These are phyloP conservation scores for Exophiala sp. DNA, from an alignment of 2,329 filamentous ascomycete genomes.

Conservation along the genomic window DNA sequence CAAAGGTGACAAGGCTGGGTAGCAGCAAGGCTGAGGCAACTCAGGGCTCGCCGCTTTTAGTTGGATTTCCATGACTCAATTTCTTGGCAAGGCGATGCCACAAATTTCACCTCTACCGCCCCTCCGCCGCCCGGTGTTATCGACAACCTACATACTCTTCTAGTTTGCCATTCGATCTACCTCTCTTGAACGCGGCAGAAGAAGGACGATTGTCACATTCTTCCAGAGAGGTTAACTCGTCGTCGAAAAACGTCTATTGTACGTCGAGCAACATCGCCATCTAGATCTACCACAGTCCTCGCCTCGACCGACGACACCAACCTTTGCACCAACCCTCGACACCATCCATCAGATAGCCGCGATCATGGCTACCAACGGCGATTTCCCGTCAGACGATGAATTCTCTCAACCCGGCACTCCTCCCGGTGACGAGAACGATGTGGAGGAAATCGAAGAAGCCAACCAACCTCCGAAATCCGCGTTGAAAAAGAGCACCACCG, in stretches of 20 bases:
- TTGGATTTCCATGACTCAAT: no score
- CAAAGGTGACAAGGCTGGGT: not conserved
- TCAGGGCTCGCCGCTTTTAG: no score
- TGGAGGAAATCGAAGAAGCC: slow-evolving; percentile 53
- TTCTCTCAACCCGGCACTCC: slow-evolving; percentile 52
- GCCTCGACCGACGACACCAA: not conserved
- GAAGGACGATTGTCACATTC: not conserved
- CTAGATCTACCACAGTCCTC: not conserved
- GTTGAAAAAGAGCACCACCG: slow-evolving; percentile 65
- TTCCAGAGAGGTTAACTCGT: not conserved
- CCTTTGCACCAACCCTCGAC: not conserved
- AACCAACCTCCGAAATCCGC: slow-evolving; percentile 71
- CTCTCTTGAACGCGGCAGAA: not conserved
- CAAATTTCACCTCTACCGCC: not conserved
- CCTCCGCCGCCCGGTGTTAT: not conserved
- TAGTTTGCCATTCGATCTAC: not conserved
- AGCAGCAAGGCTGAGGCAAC: no score
- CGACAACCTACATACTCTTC: not conserved
- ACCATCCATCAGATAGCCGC: slow-evolving; percentile 5
- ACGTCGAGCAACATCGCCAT: not conserved
- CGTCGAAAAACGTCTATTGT: not conserved
- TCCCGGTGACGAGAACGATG: slow-evolving; percentile 41
- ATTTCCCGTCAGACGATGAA: slow-evolving; percentile 41
- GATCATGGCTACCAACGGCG: slow-evolving; percentile 33
- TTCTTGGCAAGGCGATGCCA: not conserved